phyloP scores from a whole-genome alignment of 2,329 filamentous ascomycete genomes.

The Cyphellophora europaea region DNA sequence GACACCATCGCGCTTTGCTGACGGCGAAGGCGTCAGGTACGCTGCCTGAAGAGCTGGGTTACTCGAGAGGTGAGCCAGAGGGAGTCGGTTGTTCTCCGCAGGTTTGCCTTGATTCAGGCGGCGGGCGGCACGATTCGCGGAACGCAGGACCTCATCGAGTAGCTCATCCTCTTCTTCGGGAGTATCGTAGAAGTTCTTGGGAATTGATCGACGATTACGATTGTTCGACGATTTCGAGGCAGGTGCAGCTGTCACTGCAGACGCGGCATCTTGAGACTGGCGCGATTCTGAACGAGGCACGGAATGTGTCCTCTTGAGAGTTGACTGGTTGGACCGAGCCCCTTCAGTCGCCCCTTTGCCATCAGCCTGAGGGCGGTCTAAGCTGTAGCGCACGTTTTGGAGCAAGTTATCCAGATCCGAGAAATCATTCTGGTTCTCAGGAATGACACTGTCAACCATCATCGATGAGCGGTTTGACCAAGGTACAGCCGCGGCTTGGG shows the following conservation, averaged over 20 bases:
- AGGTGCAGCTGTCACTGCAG: constrained; percentile 50
- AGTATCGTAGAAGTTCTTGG: constrained; percentile 75
- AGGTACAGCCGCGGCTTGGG: constrained; percentile 82
- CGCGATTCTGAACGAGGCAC: constrained; percentile 16
- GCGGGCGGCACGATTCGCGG: constrained; percentile 65
- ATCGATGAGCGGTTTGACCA: constrained; percentile 85
- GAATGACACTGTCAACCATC: constrained; percentile 50
- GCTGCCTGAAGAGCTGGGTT: constrained; percentile 23
- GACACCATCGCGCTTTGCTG: constrained; percentile 70
- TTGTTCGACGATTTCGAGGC: no score
- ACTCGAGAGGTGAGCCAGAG: constrained; percentile 24
- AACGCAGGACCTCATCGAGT: constrained; percentile 76
- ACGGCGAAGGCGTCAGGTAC: constrained; percentile 68
- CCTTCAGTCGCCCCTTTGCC: constrained; percentile 7
- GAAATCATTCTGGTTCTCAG: constrained; percentile 39
- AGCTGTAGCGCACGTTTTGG: constrained; percentile 50
- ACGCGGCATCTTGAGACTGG: constrained; percentile 12
- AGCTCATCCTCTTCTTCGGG: constrained; percentile 96
- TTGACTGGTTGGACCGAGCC: constrained; percentile 11
- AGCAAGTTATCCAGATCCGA: constrained; percentile 53
- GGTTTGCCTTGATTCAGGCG: constrained; percentile 46
- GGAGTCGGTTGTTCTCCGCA: constrained; percentile 21
- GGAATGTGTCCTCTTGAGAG: constrained; percentile 17
- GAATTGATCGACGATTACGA: constrained; percentile 69
- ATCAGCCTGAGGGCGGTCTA: constrained; percentile 29